Evolutionary conservation across 768 basidiomycete species (phyloP), one percentile per base, ranked within the genome.

Genomic region (Leccinum longicurvipes): DNA sequence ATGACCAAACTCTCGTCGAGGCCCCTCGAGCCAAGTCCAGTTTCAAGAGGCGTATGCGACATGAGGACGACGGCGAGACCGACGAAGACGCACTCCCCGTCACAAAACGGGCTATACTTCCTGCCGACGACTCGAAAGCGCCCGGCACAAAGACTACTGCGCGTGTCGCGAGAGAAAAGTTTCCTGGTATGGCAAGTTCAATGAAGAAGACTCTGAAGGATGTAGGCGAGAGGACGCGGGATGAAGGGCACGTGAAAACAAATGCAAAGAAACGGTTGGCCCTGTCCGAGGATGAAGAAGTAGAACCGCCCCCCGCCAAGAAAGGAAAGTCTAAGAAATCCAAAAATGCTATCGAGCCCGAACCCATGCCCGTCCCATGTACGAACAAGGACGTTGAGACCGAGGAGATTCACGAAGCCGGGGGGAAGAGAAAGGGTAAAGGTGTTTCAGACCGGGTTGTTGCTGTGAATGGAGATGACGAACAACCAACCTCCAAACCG

Each of bases 1-100:
- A 70, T 29, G 70, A 72, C 9, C 51, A 25, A 39, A 66, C 61
- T 2, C 64, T 70, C 1, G 66, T 68, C 11, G 68, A 70, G 9
- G 59, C 55, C 10, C 66, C 58, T 1, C 62, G 12, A 55, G 14
- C 48, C 10, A 58, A 54, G 45, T n/a, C 53, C 8, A 57, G 41
- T 4, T 4, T 45, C 1, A 54, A 34, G 44, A 14, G 24, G 14
- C 54, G 27, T 4, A 24, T 23, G 23, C 58, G 25, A 23, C 5
- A 50, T 9, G 54, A 58, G 12, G 47, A 51, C 10, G 55, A 45
- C 24, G 27, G 3, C 7, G 51, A 57, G 31, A 51, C 32, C 10
- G 56, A 56, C 45, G 53, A 57, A 4, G 53, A 56, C 12, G 1
- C 4, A 17, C 47, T 56, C 2, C 34, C 51, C 28, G 11, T 58